Evolutionary conservation across 805 yeast genomes (phyloP).

Genomic region (Barnettozyma californica): DNA sequence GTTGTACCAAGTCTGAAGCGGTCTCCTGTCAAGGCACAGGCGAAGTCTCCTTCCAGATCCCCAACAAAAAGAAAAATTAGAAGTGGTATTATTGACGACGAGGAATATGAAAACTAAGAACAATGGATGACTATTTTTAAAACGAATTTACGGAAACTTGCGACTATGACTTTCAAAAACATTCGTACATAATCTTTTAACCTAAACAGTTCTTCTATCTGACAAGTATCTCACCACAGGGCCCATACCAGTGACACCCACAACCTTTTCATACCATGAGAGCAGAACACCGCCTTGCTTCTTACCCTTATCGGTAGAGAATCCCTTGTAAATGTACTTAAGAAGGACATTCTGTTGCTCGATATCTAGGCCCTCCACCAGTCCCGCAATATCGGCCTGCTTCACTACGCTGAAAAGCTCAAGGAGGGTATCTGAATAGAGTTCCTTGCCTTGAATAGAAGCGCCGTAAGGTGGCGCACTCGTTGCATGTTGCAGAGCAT

Average conservation of each 20-base stretch:
- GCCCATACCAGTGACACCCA: constrained; percentile 81
- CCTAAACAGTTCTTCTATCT: constrained; percentile 74
- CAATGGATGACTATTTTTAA: not conserved
- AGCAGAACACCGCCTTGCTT: constrained; percentile 82
- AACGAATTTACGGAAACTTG: not conserved
- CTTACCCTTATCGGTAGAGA: constrained; percentile 72
- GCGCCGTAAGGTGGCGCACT: constrained; percentile 82
- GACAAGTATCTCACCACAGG: constrained; percentile 81
- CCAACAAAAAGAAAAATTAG: constrained; percentile 5
- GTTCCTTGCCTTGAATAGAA: constrained; percentile 46
- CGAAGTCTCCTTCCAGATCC: not conserved
- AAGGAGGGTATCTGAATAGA: constrained; percentile 51
- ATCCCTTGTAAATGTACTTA: constrained; percentile 81
- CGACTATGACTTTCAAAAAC: not conserved
- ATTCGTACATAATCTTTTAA: not conserved
- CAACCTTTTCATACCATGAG: constrained; percentile 89
- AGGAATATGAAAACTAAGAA: not conserved
- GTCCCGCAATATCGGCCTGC: constrained; percentile 57
- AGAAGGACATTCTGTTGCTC: constrained; percentile 73
- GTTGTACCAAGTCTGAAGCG: constrained; percentile 8
- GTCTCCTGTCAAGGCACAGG: constrained; percentile 9
- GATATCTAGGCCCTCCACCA: constrained; percentile 52
- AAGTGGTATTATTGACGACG: constrained; percentile 3
- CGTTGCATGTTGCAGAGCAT: constrained; percentile 61
- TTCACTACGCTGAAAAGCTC: constrained; percentile 66